A percentile compares a stretch with the other conserved stretches of the same genome.
phyloP scores from a whole-genome alignment of 176 grass and related monocot genomes.

The Areca catechu region DNA sequence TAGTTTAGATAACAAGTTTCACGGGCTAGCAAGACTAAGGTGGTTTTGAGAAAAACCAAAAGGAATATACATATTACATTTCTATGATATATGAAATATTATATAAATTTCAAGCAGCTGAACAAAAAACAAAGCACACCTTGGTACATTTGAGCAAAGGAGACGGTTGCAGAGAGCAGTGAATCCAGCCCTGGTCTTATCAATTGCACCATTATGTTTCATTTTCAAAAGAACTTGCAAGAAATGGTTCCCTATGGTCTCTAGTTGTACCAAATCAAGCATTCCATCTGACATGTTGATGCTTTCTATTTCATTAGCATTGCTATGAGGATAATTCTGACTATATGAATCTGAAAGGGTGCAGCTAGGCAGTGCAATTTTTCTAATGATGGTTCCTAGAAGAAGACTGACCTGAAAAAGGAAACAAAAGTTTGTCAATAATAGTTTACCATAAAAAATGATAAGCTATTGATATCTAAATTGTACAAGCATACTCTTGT shows the following conservation, averaged over 20 bases:
- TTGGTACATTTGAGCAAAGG: constrained; percentile 95
- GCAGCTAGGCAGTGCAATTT: constrained; percentile 81
- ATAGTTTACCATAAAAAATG: not conserved
- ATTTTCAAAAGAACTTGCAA: constrained; percentile 99
- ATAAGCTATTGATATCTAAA: no score
- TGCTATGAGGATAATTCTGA: constrained; percentile 21
- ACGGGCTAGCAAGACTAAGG: no score
- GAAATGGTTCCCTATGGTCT: constrained; percentile 85
- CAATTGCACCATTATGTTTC: constrained; percentile 99
- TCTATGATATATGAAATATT: no score
- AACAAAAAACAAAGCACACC: constrained; percentile 35
- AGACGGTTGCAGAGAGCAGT: constrained; percentile 95
- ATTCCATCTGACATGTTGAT: constrained; percentile 24
- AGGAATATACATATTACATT: no score
- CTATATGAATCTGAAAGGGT: constrained; percentile 41
- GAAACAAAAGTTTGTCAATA: not conserved
- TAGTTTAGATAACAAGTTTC: no score
- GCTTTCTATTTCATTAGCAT: constrained; percentile 21
- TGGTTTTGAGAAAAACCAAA: no score
- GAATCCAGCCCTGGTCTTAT: constrained; percentile 96
- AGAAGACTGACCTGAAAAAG: constrained; percentile 88
- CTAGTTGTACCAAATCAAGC: constrained; percentile 75
- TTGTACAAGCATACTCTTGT: no score
- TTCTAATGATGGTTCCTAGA: constrained; percentile 85
- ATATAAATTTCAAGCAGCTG: no score